phyloP scores from a whole-genome alignment of 2,329 filamentous ascomycete genomes.

The Alternaria dauci region DNA sequence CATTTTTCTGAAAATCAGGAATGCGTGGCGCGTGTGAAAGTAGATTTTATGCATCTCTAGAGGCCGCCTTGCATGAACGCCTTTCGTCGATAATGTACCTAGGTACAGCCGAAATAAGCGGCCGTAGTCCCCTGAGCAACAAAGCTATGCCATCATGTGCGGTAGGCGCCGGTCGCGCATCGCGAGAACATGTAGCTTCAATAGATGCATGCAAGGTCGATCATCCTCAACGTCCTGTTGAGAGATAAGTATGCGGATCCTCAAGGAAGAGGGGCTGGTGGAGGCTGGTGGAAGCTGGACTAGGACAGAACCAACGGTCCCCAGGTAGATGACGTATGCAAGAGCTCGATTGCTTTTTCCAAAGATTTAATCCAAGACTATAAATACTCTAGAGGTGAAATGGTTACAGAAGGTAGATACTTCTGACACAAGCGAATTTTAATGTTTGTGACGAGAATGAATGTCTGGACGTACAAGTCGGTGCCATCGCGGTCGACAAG shows the following conservation, averaged over 20 bases:
- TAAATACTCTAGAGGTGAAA: no score
- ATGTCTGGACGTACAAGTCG: background rate
- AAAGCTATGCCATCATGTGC: background rate
- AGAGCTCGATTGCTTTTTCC: no score
- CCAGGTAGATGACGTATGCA: background rate
- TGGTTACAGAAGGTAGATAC: no score
- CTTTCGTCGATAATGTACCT: background rate
- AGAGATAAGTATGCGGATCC: background rate
- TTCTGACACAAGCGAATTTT: no score
- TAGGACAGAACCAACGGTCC: background rate
- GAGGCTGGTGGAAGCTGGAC: background rate
- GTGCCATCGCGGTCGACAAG: no score
- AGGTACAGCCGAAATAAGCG: background rate
- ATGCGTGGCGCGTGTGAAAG: background rate
- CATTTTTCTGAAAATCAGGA: background rate
- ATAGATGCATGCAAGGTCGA: conserved; percentile 1
- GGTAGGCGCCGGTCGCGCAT: background rate
- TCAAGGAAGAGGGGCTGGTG: no score
- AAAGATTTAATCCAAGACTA: no score
- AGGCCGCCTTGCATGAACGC: background rate
- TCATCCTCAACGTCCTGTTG: background rate
- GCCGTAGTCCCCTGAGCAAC: background rate
- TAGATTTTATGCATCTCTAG: background rate
- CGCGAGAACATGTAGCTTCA: background rate
- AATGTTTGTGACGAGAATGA: no score